Evolutionary conservation across 371 early-diverging fungal species (phyloP).

Genomic region (Apophysomyces sp.): DNA sequence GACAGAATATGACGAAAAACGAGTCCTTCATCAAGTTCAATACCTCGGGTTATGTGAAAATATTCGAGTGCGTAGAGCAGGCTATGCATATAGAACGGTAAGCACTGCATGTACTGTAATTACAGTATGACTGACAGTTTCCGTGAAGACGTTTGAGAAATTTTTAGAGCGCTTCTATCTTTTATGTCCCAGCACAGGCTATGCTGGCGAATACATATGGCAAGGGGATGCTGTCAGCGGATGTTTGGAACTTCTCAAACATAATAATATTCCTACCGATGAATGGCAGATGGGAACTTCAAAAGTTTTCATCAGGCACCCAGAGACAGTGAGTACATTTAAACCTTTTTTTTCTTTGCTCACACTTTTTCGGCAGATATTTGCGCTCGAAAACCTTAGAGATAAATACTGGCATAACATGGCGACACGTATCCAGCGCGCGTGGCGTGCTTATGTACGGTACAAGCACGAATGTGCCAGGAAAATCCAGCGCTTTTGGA

Average conservation of each 20-base stretch:
- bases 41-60: slow-evolving; percentile 96
- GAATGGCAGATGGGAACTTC: slow-evolving; percentile 97
- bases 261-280: slow-evolving; percentile 79
- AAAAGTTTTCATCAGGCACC: slow-evolving; percentile 94
- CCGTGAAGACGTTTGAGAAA: slow-evolving; percentile 39
- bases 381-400: slow-evolving; percentile 88
- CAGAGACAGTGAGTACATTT: slow-evolving; percentile 87
- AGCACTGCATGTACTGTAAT: neutral
- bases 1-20: slow-evolving; percentile 85
- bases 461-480: slow-evolving; percentile 73
- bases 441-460: slow-evolving; percentile 81
- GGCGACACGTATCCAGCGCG: slow-evolving; percentile 93
- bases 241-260: slow-evolving; percentile 78
- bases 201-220: slow-evolving; percentile 89
- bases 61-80: slow-evolving; percentile 96
- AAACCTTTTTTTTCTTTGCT: slow-evolving; percentile 4
- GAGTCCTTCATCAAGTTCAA: slow-evolving; percentile 95
- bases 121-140: neutral
- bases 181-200: slow-evolving; percentile 77
- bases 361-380: slow-evolving; percentile 50
- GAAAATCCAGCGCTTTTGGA: slow-evolving; percentile 82
- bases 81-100: slow-evolving; percentile 85
- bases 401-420: slow-evolving; percentile 97
- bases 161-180: slow-evolving; percentile 68
- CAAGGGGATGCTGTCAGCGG: slow-evolving; percentile 74